These are phyloP conservation scores for Mycena sanguinolenta DNA, from an alignment of 768 basidiomycete genomes.

Conservation along the genomic window DNA sequence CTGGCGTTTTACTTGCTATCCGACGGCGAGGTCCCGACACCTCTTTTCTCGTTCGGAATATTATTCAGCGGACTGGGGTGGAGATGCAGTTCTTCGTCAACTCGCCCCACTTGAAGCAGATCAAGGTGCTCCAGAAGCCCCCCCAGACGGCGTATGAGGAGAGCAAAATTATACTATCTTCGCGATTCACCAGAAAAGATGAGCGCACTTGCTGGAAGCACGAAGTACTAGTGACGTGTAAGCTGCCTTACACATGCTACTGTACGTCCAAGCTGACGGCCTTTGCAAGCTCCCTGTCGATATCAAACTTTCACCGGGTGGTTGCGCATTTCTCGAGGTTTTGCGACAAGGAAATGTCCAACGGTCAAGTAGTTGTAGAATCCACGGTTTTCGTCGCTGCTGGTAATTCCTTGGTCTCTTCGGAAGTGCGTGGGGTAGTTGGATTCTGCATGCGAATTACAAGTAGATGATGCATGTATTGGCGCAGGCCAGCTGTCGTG, in stretches of 20 bases:
- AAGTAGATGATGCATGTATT: not conserved
- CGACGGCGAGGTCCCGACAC: constrained; percentile 89
- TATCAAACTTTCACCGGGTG: not conserved
- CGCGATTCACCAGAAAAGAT: constrained; percentile 89
- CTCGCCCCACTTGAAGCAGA: constrained; percentile 89
- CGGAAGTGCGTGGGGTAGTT: not conserved
- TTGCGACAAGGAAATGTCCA: not conserved
- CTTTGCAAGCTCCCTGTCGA: not conserved
- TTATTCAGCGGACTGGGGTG: constrained; percentile 91
- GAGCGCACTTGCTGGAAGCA: constrained; percentile 73
- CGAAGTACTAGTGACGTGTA: constrained; percentile 45
- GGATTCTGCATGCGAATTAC: not conserved
- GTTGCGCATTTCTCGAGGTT: not conserved
- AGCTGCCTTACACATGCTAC: not conserved
- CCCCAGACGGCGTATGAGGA: constrained; percentile 73
- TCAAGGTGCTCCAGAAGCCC: constrained; percentile 81
- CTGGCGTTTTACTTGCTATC: constrained; percentile 89
- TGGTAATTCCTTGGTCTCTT: not conserved
- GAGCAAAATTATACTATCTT: constrained; percentile 88
- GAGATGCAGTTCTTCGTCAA: constrained; percentile 93
- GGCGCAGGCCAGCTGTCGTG: not conserved
- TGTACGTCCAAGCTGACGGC: not conserved
- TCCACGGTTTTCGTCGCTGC: not conserved
- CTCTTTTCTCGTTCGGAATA: constrained; percentile 90
- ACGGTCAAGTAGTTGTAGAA: not conserved